A percentile compares a stretch with the other conserved stretches of the same genome.
Evolutionary conservation across 129 eudicot species (phyloP).

Genomic region (Helichrysum umbraculigerum): DNA sequence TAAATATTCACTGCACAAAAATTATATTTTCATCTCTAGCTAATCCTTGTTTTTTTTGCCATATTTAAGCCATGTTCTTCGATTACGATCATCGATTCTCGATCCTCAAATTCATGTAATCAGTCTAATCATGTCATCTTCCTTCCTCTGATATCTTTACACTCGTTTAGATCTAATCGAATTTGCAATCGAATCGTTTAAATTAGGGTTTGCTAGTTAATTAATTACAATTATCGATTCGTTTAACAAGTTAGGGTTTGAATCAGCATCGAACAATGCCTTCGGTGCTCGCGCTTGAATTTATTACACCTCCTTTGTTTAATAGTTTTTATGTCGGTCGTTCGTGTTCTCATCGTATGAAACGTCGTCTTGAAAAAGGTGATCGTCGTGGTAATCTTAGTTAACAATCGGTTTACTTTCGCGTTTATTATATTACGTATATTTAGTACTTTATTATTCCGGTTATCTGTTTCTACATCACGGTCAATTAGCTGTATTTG

Average conservation of each 20-base stretch:
- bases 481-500: constrained; percentile 28
- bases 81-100: constrained; percentile 36
- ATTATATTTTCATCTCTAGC: not conserved
- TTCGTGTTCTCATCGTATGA: constrained; percentile 76
- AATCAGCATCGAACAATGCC: constrained; percentile 87
- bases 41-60: constrained; percentile 21
- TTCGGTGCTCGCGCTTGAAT: constrained; percentile 72
- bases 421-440: not conserved
- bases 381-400: constrained; percentile 99
- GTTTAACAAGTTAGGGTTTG: constrained; percentile 27
- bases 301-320: constrained; percentile 39
- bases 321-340: constrained; percentile 49
- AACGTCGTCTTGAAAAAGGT: constrained; percentile 73
- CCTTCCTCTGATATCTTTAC: constrained; percentile 3
- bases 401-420: constrained; percentile 43
- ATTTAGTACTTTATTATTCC: not conserved
- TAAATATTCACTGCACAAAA: constrained; percentile 8
- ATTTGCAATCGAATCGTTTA: constrained; percentile 15
- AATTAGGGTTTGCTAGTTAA: constrained; percentile 36
- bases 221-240: not conserved
- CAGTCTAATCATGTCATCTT: constrained; percentile 13
- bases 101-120: constrained; percentile 33
- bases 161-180: constrained; percentile 20
- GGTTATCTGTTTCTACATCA: constrained; percentile 1
- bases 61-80: constrained; percentile 35